Base-by-base conservation (phyloP, 176 grass and related monocot genomes). In the Lolium rigidum region DNA sequence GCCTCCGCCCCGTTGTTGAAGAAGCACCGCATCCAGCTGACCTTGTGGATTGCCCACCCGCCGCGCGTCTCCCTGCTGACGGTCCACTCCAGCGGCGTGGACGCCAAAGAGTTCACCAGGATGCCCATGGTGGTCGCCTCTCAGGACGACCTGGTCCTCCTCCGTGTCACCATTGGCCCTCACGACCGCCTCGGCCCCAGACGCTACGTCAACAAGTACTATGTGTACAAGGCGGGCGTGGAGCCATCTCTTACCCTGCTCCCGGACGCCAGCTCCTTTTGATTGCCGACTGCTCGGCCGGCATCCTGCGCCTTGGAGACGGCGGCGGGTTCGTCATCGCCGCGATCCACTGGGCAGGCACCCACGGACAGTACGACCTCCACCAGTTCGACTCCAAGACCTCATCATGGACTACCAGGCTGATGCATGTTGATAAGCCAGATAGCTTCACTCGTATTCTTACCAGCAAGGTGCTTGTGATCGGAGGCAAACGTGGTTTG, bases 11-110 rank as follows among this genome's bases (percentile, higher is more conserved):
- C 38, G 38, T 39, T 39, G 38, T 5, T 39, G 5, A 39, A 39
- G 38, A 39, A 39, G 38, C 38, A 39, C 38, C 5, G 38, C 5
- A 39, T 39, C 38, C 38, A 39, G 38, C 17, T 44, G 9, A 43
- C 67, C 82, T 20, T 69, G 35, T 69, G 65, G 65, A 69, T 69
- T 0, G 65, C 65, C 65, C 65, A 69, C 65, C 65, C 65, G 16
- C 65, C 65, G 65, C 3, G 35, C 35, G 65, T 69, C 65, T 69
- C 65, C 65, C 10, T 31, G 31, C 35, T 69, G 16, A 39, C 65
- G 35, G 58, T 52, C 18, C 25, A 48, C 56, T 49, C 2, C 41
- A 25, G 7, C 0, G 64, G 49, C 12, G 0, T 75, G 44, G 25
- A 51, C 2, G 3, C 26, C 82, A 21, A 58, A 37, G 17, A 11